Conservation (phyloP, 495 filamentous ascomycete species). For the Neurospora sp. region DNA sequence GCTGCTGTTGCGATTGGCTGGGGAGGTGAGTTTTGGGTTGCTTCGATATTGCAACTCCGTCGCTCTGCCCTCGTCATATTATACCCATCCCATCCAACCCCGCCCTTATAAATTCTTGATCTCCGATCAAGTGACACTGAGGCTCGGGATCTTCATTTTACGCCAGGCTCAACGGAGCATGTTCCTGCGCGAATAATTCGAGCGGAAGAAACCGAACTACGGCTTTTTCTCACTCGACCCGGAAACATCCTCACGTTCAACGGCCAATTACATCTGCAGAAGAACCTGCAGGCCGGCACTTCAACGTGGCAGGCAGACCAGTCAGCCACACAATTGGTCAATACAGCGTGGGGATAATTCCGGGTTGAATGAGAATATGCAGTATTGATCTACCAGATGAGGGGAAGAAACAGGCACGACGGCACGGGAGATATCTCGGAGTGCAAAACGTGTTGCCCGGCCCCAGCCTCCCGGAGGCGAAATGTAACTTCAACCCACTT, state of each 20-base stretch:
- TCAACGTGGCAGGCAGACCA: too few relatives aligned
- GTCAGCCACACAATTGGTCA: too few relatives aligned
- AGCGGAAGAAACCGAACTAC: background rate
- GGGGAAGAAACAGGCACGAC: background rate
- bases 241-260: too few relatives aligned
- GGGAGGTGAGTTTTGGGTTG: background rate
- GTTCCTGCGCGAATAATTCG: background rate
- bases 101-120: background rate
- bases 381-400: background rate
- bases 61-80: background rate
- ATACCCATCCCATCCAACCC: background rate
- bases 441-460: background rate
- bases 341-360: background rate
- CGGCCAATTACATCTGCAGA: too few relatives aligned
- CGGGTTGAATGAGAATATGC: too few relatives aligned
- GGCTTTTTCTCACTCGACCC: too few relatives aligned
- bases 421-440: background rate
- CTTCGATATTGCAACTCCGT: background rate
- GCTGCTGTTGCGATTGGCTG: background rate
- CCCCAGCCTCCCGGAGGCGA: background rate
- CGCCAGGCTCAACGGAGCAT: background rate
- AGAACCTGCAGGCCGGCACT: too few relatives aligned
- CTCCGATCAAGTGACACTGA: background rate
- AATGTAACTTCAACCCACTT: background rate
- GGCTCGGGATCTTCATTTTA: background rate